Evolutionary conservation across 2,329 filamentous ascomycete genomes (phyloP).

Genomic region (Fusarium hostae): DNA sequence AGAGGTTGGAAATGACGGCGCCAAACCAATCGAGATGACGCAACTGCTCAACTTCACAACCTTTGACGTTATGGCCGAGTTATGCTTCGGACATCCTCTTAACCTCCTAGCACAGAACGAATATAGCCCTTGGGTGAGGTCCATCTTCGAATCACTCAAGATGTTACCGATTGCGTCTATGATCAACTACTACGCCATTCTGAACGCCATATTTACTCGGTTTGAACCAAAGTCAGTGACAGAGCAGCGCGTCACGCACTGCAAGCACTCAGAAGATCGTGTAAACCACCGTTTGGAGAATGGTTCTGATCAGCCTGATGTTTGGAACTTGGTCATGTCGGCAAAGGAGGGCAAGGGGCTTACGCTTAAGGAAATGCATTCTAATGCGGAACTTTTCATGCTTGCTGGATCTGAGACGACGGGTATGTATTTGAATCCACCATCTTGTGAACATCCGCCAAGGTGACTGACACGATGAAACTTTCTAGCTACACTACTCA

Average conservation of each 20-base stretch:
- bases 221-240: constrained; percentile 17
- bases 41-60: constrained; percentile 35
- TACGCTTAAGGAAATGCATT: constrained; percentile 20
- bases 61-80: constrained; percentile 45
- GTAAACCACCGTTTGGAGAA: constrained; percentile 1
- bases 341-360: constrained; percentile 22
- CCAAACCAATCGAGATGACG: constrained; percentile 8
- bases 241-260: constrained; percentile 8
- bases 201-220: neutral
- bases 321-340: constrained; percentile 14
- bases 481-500: neutral
- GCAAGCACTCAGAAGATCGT: constrained; percentile 9
- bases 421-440: neutral
- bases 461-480: neutral
- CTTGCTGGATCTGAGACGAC: constrained; percentile 26
- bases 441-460: neutral
- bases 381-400: constrained; percentile 20
- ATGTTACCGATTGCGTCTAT: neutral
- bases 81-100: constrained; percentile 45
- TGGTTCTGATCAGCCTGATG: constrained; percentile 20
- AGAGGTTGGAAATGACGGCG: constrained; percentile 7
- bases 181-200: constrained; percentile 13
- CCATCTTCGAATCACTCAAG: constrained; percentile 34
- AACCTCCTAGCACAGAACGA: constrained; percentile 37
- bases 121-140: constrained; percentile 44